A percentile compares a stretch with the other conserved stretches of the same genome.
These are phyloP conservation scores for Yamadazyma dushanensis DNA, from an alignment of 1,139 yeast genomes.

Conservation along the genomic window DNA sequence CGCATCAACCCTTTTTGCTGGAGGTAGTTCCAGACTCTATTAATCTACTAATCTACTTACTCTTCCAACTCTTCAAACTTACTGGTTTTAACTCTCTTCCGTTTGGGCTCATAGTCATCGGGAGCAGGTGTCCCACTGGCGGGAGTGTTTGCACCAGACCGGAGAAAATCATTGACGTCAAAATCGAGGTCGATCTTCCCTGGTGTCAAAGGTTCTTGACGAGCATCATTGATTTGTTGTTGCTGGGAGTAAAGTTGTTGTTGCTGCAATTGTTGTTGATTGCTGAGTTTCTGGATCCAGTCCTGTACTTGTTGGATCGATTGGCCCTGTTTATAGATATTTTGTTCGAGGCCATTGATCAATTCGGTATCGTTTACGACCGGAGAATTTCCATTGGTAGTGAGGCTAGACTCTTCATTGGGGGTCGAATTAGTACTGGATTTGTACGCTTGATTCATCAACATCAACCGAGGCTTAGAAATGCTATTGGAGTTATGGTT, in stretches of 20 bases:
- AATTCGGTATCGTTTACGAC: conserved; percentile 17
- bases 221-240: conserved; percentile 9
- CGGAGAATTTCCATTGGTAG: background rate
- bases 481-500: conserved; percentile 14
- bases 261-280: conserved; percentile 35
- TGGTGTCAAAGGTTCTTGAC: background rate
- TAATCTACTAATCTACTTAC: conserved; percentile 3
- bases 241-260: conserved; percentile 19
- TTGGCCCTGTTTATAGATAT: conserved; percentile 50
- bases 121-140: conserved; percentile 1
- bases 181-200: too few species aligned
- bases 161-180: conserved; percentile 39
- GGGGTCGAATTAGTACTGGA: conserved; percentile 18
- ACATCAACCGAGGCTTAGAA: conserved; percentile 40
- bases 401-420: background rate
- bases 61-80: conserved; percentile 15
- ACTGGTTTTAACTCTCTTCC: conserved; percentile 13
- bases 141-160: conserved; percentile 14
- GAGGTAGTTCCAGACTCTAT: too few species aligned
- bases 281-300: conserved; percentile 51
- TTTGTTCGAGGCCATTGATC: conserved; percentile 42
- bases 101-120: conserved; percentile 12
- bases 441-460: conserved; percentile 41
- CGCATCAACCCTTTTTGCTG: too few species aligned
- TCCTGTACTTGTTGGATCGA: conserved; percentile 60